These are phyloP conservation scores for Fraxinus xanthoxyloides DNA, from an alignment of 305 asterid species.

Conservation along the genomic window DNA sequence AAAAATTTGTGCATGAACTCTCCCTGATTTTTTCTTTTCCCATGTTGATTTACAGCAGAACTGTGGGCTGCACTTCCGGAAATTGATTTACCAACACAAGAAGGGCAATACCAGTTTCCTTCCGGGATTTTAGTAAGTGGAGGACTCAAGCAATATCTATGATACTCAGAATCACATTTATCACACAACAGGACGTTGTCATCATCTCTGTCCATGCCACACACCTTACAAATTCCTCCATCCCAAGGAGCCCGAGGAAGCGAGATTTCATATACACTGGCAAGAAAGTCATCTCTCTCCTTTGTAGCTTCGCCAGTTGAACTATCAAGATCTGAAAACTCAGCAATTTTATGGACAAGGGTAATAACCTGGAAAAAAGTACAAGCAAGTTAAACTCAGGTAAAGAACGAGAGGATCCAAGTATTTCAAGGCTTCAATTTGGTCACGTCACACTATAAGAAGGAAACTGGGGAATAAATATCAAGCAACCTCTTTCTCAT, in stretches of 20 bases:
- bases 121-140: conserved; percentile 81
- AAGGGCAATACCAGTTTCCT: conserved; percentile 97
- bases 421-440: background rate
- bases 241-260: conserved; percentile 99
- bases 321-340: conserved; percentile 36
- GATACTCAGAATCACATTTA: conserved; percentile 90
- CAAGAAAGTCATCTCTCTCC: conserved; percentile 64
- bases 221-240: conserved; percentile 87
- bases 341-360: conserved; percentile 57
- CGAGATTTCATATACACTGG: conserved; percentile 47
- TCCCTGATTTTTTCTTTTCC: conserved; percentile 45
- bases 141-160: conserved; percentile 91
- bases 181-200: conserved; percentile 87
- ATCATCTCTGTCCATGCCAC: conserved; percentile 95
- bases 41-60: conserved; percentile 30
- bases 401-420: conserved; percentile 7
- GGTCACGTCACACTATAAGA: background rate
- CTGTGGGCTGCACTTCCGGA: conserved; percentile 38
- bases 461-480: conserved; percentile 18
- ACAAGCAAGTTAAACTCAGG: conserved; percentile 21
- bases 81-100: conserved; percentile 62
- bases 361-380: conserved; percentile 56
- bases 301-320: conserved; percentile 49
- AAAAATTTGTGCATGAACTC: conserved; percentile 44
- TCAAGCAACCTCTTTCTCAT: conserved; percentile 69